phyloP scores from a whole-genome alignment of 371 early-diverging fungal genomes.

The Cokeromyces recurvatus region DNA sequence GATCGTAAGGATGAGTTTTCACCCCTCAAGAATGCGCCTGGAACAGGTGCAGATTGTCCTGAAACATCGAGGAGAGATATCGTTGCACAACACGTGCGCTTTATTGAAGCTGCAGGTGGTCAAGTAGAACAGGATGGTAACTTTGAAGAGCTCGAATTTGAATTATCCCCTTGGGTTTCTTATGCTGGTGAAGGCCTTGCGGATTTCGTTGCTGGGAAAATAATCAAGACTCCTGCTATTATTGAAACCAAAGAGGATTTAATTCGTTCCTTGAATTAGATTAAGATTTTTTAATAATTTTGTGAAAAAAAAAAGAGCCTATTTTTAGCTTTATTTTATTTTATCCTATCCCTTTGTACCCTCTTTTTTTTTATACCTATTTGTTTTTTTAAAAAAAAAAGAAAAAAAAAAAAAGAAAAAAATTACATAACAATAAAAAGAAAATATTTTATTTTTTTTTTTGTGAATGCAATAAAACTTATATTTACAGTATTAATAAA shows the following conservation, averaged over 20 bases:
- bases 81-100: conserved; percentile 79
- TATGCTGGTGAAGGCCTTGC: conserved; percentile 90
- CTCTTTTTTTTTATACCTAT: not conserved
- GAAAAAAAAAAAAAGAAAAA: too few species aligned
- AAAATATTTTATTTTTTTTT: too few species aligned
- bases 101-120: conserved; percentile 84
- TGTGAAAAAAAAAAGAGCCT: too few species aligned
- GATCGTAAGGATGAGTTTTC: conserved; percentile 93
- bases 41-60: conserved; percentile 83
- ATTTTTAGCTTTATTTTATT: not conserved
- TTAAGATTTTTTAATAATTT: too few species aligned
- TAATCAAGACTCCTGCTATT: conserved; percentile 39
- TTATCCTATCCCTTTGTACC: not conserved
- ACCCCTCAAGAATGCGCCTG: conserved; percentile 97
- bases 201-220: conserved; percentile 62
- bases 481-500: too few species aligned
- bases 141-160: conserved; percentile 55
- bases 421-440: too few species aligned
- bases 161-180: conserved; percentile 87
- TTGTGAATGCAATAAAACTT: too few species aligned
- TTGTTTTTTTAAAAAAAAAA: too few species aligned
- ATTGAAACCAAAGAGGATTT: conserved; percentile 45
- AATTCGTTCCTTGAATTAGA: conserved; percentile 17
- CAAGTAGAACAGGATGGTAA: conserved; percentile 45
- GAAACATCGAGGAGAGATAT: conserved; percentile 91